Base-by-base conservation (phyloP, 352 stramenopile genomes). In the Phytophthora pseudosyringae region DNA sequence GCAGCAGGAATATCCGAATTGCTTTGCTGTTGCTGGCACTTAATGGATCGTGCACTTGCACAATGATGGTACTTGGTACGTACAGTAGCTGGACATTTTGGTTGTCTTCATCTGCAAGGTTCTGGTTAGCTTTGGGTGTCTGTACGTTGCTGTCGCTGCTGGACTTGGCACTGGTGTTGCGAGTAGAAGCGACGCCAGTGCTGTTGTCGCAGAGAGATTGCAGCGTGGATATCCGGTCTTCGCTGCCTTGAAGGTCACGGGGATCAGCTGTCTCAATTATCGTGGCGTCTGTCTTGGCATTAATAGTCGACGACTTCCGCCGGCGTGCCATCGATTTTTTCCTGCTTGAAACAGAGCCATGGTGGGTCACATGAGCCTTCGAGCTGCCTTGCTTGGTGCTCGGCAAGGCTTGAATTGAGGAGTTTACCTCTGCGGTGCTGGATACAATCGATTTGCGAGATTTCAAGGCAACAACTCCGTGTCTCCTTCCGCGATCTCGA, bases 1-100 rank as follows among this genome's bases (percentile, higher is more conserved):
- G 67, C 7, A 78, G 47, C 38, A 79, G 50, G 52, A 77, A 79
- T 10, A 76, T 50, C 0, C 31, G 33, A 18, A 79, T 32, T 16
- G 2, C 65, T 31, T 59, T 64, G 12, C 16, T 41, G 9, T 47
- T 64, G 3, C 1, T 62, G 25, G 28, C 12, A 48, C 10, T 55
- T 35, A 21, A 45, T 4, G 59, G 35, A n/a, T 62, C 31, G 31
- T 62, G 29, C 18, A 64, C 15, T 40, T 60, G 36, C 3, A 45
- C 13, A 16, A 29, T 45, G 5, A 39, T 56, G 16, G 31, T 36
- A 31, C 11, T 18, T 13, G 16, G 6, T 1, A 31, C 2, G 18
- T 5, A 15, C 12, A 4, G 10, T 8, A n/a, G 18, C 10, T 35
- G 10, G 31, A 35, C 7, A 1, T 26, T 52, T 10, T 38, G 11